These are phyloP conservation scores for Beauveria scarabaeidicola DNA, from an alignment of 2,329 filamentous ascomycete genomes.

Conservation along the genomic window DNA sequence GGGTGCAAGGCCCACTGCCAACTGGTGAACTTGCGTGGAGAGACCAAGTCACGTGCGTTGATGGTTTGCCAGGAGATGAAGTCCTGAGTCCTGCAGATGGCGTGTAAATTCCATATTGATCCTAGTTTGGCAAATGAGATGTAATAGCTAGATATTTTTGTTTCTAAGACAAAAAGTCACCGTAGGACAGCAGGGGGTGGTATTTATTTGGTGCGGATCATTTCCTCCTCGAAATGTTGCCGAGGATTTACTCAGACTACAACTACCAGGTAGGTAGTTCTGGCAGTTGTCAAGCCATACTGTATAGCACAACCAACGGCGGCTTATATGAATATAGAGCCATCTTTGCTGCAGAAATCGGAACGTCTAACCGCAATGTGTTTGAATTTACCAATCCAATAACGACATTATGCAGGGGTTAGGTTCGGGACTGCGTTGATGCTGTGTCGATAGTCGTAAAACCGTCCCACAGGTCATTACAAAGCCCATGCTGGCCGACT, in stretches of 20 bases:
- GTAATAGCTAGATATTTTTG: neutral
- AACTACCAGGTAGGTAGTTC: no score
- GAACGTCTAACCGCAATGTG: neutral
- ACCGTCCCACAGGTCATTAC: constrained; percentile 1
- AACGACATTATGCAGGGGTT: neutral
- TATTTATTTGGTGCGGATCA: neutral
- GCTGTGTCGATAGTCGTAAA: neutral
- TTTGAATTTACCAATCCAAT: no score
- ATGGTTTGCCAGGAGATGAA: neutral
- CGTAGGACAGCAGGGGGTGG: neutral
- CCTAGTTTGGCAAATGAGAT: neutral
- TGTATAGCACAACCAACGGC: neutral
- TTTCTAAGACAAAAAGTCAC: neutral
- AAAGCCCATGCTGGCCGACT: neutral
- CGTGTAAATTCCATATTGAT: neutral
- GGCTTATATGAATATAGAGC: neutral
- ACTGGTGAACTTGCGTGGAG: neutral
- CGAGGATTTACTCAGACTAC: no score
- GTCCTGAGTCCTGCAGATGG: no score
- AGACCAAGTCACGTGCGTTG: neutral
- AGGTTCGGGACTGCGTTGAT: neutral
- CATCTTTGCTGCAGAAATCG: neutral
- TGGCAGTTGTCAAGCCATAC: no score
- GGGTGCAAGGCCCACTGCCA: neutral
- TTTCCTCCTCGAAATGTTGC: no score